Evolutionary conservation across 139 green algal genomes (phyloP), one percentile per base, ranked within the genome.

Genomic region (Yamagishiella unicocca): DNA sequence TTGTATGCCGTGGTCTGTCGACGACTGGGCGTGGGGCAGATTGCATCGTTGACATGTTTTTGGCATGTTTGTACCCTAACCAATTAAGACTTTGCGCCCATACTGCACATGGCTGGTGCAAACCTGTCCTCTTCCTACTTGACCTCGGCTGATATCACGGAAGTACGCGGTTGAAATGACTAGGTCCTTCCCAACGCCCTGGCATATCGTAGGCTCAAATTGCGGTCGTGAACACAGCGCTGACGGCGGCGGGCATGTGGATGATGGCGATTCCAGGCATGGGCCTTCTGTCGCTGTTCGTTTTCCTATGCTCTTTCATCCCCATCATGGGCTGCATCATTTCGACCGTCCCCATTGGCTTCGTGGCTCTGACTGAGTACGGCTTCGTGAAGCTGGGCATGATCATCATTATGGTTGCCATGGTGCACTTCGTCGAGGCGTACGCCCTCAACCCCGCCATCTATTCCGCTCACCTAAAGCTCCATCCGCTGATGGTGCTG

Each of bases 231-330:
- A 99, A 99, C 92, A 99, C 97, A n/a, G 92, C 90, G 22, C 89
- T 99, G 19, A 99, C 97, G 0, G 93, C 92, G 0, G 31, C 95
- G 29, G 97, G 97, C 87, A 98, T 99, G 93, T 98, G 95, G 90
- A 35, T 91, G 19, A 91, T 99, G 72, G 55, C 91, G 1, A 95
- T 99, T 31, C 96, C 97, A 0, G 95, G 96, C 71, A 90, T 98
- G 3, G 95, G 93, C 33, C 92, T 98, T 42, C 92, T 99, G 24
- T 96, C 94, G 0, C 90, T 98, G 17, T 97, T 99, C 83, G 97
- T 99, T 21, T 99, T 99, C 91, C 97, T 98, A 31, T 98, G 96
- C 90, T 95, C 95, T 62, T 97, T 97, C 79, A 91, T 96, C 37
- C 96, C 96, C 82, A 96, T 99, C 54, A 96, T 96, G 9, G 96